phyloP scores from a whole-genome alignment of 2,329 filamentous ascomycete genomes.

The Colletotrichum endophyticum region DNA sequence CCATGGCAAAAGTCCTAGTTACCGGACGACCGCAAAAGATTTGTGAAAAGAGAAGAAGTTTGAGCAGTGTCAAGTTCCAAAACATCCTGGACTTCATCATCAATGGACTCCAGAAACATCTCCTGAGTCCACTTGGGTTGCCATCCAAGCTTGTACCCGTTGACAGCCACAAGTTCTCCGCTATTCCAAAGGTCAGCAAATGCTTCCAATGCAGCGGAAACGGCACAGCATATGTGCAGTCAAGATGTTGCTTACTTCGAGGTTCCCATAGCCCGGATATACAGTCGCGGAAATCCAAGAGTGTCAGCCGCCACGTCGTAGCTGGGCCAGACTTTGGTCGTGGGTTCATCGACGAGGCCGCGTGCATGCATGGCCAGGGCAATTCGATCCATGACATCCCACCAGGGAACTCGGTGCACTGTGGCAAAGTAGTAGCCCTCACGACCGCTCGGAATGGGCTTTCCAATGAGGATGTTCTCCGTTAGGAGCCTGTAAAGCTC shows the following conservation, averaged over 20 bases:
- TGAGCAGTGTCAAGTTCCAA: constrained; percentile 23
- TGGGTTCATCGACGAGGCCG: constrained; percentile 30
- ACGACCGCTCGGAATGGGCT: constrained; percentile 29
- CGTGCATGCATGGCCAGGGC: constrained; percentile 29
- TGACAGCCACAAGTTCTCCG: constrained; percentile 23
- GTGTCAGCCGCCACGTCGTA: constrained; percentile 33
- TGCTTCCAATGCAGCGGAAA: not conserved
- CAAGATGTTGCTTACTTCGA: constrained; percentile 25
- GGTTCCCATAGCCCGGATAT: constrained; percentile 28
- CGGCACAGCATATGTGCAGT: not conserved
- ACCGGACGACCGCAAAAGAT: not conserved
- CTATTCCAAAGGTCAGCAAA: not conserved
- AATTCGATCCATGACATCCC: constrained; percentile 32
- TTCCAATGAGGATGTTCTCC: constrained; percentile 29
- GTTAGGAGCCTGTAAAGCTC: constrained; percentile 32
- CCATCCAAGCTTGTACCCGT: constrained; percentile 29
- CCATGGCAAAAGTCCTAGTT: not conserved
- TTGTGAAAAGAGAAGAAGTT: not conserved
- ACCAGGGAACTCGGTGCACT: constrained; percentile 31
- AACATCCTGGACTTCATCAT: constrained; percentile 29
- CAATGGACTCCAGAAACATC: constrained; percentile 27
- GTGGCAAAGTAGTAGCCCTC: constrained; percentile 38
- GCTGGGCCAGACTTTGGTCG: constrained; percentile 30
- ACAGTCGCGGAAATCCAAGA: constrained; percentile 32
- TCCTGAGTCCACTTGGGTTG: constrained; percentile 30